These are phyloP conservation scores for Musa troglodytarum DNA, from an alignment of 176 grass and related monocot genomes.

Conservation along the genomic window DNA sequence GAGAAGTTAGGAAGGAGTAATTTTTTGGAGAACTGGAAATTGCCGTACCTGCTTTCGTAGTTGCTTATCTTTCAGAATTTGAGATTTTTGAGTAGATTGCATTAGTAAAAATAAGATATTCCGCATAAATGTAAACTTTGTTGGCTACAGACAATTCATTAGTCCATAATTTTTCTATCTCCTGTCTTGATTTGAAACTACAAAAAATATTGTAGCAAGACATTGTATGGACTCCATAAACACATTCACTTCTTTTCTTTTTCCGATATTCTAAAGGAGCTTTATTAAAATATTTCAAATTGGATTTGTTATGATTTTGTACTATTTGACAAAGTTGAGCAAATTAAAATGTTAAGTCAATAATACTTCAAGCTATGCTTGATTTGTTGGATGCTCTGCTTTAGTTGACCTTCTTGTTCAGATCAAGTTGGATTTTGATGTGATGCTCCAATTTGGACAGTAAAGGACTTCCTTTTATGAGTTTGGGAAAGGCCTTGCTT, in stretches of 20 bases:
- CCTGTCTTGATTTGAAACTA: too few species aligned
- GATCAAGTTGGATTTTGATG: too few species aligned
- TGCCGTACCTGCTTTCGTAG: neutral
- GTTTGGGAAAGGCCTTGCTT: neutral
- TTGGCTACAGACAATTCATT: too few species aligned
- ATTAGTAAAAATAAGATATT: too few species aligned
- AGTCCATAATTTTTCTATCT: too few species aligned
- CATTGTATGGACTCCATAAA: too few species aligned
- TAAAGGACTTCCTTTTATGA: neutral
- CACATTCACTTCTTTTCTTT: neutral
- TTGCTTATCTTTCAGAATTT: neutral
- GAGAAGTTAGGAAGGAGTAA: neutral
- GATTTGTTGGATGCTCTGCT: neutral
- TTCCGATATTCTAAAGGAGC: neutral
- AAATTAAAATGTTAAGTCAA: neutral
- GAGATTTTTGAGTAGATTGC: neutral
- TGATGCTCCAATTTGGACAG: too few species aligned
- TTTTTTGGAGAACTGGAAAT: neutral
- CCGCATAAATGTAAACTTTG: too few species aligned
- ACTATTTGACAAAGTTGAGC: neutral
- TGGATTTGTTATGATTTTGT: neutral
- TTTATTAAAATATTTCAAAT: neutral
- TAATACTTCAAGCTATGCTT: neutral
- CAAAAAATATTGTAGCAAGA: too few species aligned
- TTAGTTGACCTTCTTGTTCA: neutral